These are phyloP conservation scores for Sporobolomyces roseus DNA, from an alignment of 768 basidiomycete genomes.

Conservation along the genomic window DNA sequence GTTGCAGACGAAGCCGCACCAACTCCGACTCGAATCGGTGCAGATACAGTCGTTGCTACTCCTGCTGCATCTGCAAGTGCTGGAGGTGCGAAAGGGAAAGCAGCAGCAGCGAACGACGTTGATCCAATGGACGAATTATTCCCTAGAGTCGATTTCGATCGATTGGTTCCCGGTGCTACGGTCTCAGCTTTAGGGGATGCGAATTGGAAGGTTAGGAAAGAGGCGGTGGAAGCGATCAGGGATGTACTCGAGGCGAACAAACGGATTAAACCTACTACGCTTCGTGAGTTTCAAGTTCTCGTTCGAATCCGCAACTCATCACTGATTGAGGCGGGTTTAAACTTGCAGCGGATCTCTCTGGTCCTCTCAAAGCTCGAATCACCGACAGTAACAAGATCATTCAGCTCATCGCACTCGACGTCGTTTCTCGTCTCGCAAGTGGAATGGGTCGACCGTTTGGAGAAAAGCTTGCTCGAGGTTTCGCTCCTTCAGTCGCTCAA, in stretches of 20 bases:
- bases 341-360: slow-evolving; percentile 74
- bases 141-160: slow-evolving; percentile 88
- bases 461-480: slow-evolving; percentile 77
- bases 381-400: slow-evolving; percentile 92
- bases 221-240: slow-evolving; percentile 79
- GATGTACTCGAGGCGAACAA: slow-evolving; percentile 84
- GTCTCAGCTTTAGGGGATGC: slow-evolving; percentile 81
- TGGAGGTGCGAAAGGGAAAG: slow-evolving; percentile 44
- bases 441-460: slow-evolving; percentile 90
- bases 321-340: too few species aligned
- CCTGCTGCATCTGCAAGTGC: slow-evolving; percentile 49
- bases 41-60: slow-evolving; percentile 61
- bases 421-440: slow-evolving; percentile 78
- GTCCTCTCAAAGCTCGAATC: slow-evolving; percentile 79
- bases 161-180: slow-evolving; percentile 74
- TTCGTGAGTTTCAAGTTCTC: slow-evolving; percentile 60
- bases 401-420: slow-evolving; percentile 81
- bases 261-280: slow-evolving; percentile 70
- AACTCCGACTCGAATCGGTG: slow-evolving; percentile 69
- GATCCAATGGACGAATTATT: slow-evolving; percentile 92
- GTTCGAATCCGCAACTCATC: too few species aligned
- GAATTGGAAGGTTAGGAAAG: slow-evolving; percentile 95
- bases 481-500: slow-evolving; percentile 69
- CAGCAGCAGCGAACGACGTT: slow-evolving; percentile 42
- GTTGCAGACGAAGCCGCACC: slow-evolving; percentile 72